phyloP scores from a whole-genome alignment of 2,329 filamentous ascomycete genomes.

The Colletotrichum liaoningense region DNA sequence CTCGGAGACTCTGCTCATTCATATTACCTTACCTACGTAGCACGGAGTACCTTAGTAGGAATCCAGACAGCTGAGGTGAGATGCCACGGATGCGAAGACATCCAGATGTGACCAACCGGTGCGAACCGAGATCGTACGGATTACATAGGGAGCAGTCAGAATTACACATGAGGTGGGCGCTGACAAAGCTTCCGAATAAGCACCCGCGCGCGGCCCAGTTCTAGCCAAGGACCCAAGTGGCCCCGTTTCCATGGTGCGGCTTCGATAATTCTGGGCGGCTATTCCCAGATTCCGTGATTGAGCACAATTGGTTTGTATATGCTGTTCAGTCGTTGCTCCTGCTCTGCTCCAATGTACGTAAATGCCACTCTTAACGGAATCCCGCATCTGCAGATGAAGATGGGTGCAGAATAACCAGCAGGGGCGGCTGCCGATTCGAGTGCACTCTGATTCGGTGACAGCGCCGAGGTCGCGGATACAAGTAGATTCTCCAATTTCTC shows the following conservation, averaged over 20 bases:
- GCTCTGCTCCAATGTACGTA: not conserved
- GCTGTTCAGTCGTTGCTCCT: too few relatives aligned
- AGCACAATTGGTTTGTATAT: too few relatives aligned
- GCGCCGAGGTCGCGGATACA: not conserved
- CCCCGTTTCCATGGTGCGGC: not conserved
- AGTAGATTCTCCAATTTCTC: constrained; percentile 9
- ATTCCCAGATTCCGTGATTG: not conserved
- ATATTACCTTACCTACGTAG: too few relatives aligned
- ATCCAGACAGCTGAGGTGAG: not conserved
- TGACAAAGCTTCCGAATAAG: constrained; percentile 3
- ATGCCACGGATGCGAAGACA: not conserved
- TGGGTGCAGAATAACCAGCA: not conserved
- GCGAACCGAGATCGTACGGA: not conserved
- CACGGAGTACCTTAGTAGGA: too few relatives aligned
- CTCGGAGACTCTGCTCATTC: not conserved
- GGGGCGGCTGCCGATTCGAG: not conserved
- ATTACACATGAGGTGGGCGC: constrained; percentile 1
- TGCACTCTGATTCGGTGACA: constrained; percentile 12
- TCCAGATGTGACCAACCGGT: not conserved
- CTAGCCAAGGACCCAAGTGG: not conserved
- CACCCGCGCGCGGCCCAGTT: constrained; percentile 1
- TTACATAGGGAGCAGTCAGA: not conserved
- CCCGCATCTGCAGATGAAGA: constrained; percentile 2
- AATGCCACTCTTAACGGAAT: not conserved
- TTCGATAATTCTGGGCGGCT: not conserved